phyloP scores from a whole-genome alignment of 495 filamentous ascomycete genomes.

The Neurospora sublineolata region DNA sequence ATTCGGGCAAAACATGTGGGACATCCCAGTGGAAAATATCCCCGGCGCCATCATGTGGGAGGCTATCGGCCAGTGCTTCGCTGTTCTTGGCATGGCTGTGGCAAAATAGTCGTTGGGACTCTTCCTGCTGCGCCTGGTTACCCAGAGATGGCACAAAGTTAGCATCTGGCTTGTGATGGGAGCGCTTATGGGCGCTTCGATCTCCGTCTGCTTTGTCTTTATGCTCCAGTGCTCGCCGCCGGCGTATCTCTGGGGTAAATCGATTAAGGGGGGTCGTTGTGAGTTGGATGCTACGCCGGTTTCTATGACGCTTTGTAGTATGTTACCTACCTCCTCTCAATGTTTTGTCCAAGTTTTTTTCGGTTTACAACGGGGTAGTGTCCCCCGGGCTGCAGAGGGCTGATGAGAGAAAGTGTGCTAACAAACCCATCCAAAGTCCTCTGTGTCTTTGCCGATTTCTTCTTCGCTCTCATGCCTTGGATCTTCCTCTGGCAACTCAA shows the following conservation, averaged over 20 bases:
- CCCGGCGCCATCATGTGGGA: slow-evolving; percentile 24
- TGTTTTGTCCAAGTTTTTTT: background rate
- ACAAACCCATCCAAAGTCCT: background rate
- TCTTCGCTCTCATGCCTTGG: slow-evolving; percentile 36
- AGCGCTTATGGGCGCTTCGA: slow-evolving; percentile 8
- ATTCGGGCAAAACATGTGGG: slow-evolving; percentile 21
- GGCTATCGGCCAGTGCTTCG: slow-evolving; percentile 29
- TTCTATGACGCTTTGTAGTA: slow-evolving; percentile 10
- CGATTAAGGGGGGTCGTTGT: slow-evolving; percentile 2
- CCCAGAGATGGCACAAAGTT: slow-evolving; percentile 21
- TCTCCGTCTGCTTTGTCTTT: slow-evolving; percentile 21
- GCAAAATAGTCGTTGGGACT: slow-evolving; percentile 30
- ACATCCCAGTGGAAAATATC: slow-evolving; percentile 10
- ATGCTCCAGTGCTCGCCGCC: slow-evolving; percentile 37
- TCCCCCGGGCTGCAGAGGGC: background rate
- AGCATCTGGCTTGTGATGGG: slow-evolving; percentile 16
- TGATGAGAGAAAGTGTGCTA: background rate
- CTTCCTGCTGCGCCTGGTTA: slow-evolving; percentile 30
- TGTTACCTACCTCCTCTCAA: background rate
- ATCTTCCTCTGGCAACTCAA: slow-evolving; percentile 39
- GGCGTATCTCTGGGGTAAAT: slow-evolving; percentile 22
- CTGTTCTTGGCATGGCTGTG: slow-evolving; percentile 27
- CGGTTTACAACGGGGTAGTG: background rate
- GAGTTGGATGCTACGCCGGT: slow-evolving; percentile 8
- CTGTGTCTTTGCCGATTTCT: slow-evolving; percentile 27